These are phyloP conservation scores for Nasturtium officinale DNA, from an alignment of 345 rosid species.

Conservation along the genomic window DNA sequence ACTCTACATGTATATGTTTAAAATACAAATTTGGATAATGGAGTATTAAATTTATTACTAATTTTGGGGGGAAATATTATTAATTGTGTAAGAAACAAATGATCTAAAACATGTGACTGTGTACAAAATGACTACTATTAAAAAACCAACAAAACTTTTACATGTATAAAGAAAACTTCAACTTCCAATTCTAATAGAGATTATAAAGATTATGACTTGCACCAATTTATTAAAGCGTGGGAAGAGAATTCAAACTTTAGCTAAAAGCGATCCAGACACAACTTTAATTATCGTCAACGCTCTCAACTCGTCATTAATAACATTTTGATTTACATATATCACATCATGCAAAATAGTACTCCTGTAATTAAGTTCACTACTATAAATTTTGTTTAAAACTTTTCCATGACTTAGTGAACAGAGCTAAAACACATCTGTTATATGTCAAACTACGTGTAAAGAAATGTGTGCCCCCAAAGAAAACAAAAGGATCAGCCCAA, in stretches of 20 bases:
- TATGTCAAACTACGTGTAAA: neutral
- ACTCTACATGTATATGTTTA: neutral
- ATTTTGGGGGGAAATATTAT: no score
- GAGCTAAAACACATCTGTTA: neutral
- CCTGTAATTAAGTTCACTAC: no score
- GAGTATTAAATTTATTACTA: neutral
- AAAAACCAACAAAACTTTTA: slow-evolving; percentile 7
- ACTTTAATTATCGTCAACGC: slow-evolving; percentile 32
- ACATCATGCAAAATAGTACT: neutral
- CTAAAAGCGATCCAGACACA: slow-evolving; percentile 8
- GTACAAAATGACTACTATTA: neutral
- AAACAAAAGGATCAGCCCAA: slow-evolving; percentile 34
- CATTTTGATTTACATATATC: slow-evolving; percentile 7
- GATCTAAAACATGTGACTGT: slow-evolving; percentile 23
- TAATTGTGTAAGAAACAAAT: slow-evolving; percentile 6
- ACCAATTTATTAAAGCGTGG: slow-evolving; percentile 6
- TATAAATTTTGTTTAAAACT: neutral
- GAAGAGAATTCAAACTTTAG: slow-evolving; percentile 7
- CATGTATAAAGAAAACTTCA: slow-evolving; percentile 9
- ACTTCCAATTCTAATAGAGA: neutral
- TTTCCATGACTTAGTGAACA: neutral
- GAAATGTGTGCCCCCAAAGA: slow-evolving; percentile 21
- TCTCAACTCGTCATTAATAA: slow-evolving; percentile 22
- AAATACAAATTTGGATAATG: slow-evolving; percentile 6
- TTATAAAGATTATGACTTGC: neutral